These are phyloP conservation scores for Entoloma clypeatum DNA, from an alignment of 1,284 basidiomycete genomes.

Conservation along the genomic window DNA sequence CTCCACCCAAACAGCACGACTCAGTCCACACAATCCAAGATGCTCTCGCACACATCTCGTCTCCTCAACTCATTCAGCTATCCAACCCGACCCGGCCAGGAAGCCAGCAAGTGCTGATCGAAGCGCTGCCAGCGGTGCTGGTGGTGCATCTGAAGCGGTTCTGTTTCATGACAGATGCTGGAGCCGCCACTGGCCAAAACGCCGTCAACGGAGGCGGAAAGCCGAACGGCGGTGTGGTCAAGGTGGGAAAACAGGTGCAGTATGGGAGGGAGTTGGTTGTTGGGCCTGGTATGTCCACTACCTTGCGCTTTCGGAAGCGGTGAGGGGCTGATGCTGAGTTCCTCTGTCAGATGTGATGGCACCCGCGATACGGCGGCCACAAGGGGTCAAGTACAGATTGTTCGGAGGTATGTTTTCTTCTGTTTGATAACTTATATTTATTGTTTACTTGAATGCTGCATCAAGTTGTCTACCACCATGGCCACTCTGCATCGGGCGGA, in stretches of 20 bases:
- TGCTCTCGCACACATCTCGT: conserved; percentile 76
- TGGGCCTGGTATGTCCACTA: conserved; percentile 51
- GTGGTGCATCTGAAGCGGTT: conserved; percentile 94
- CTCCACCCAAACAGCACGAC: conserved; percentile 47
- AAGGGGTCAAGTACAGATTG: conserved; percentile 70
- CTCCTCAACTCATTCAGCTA: conserved; percentile 81
- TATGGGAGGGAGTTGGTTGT: conserved; percentile 82
- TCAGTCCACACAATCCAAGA: conserved; percentile 80
- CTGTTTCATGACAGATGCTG: conserved; percentile 79
- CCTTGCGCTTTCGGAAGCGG: conserved; percentile 1
- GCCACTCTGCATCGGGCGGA: conserved; percentile 84
- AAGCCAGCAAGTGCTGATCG: conserved; percentile 85
- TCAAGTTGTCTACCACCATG: conserved; percentile 91
- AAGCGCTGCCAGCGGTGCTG: conserved; percentile 81
- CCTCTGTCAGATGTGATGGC: conserved; percentile 61
- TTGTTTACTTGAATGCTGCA: conserved; percentile 1
- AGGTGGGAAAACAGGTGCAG: conserved; percentile 79
- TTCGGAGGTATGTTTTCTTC: conserved; percentile 70
- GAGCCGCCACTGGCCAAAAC: no score
- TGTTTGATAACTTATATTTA: not conserved
- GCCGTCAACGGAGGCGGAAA: no score
- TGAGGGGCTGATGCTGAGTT: conserved; percentile 7
- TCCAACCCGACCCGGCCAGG: conserved; percentile 68
- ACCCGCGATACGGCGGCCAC: conserved; percentile 43
- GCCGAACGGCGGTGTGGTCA: conserved; percentile 80